Evolutionary conservation across 2,329 filamentous ascomycete genomes (phyloP), one percentile per base, ranked within the genome.

Genomic region (Aspergillus nomiae): DNA sequence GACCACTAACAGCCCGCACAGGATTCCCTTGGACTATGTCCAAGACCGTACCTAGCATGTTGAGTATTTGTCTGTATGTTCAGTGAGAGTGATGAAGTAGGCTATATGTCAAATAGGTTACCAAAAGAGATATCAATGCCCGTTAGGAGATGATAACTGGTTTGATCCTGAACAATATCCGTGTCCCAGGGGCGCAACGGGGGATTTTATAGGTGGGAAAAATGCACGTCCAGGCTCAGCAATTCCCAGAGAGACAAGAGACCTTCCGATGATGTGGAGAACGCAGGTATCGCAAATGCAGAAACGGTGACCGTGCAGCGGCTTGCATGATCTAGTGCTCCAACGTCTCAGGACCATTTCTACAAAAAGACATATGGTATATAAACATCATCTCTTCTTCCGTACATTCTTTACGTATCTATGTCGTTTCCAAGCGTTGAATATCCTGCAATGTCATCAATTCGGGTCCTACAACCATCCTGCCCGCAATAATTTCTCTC

Each of bases 101-200:
- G 4, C 14, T 11, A 21, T 45, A 21, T 21, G 41, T 21, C 2
- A 1, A n/a, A 24, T 24, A 45, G 19, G 21, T 11, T 41, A 41
- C 1, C 16, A 41, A n/a, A 16, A 2, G 14, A 8, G 36, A 38
- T 45, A 45, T 10, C 10, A 45, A 45, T 7, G 41, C 1, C n/a
- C n/a, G n/a, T 21, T 7, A 11, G n/a, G 3, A 9, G 4, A 24
- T 12, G 11, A 12, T 12, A 24, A 5, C n/a, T 12, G 3, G 0
- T n/a, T 46, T 14, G 11, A 8, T 24, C 10, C 10, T 46, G 43
- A 24, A 12, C 0, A 24, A 24, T 5, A 2, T 7, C 21, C 10
- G 1, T 24, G 10, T 1, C 12, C 12, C 21, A 24, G n/a, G 3
- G 9, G n/a, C 5, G 9, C n/a, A 1, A 6, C 3, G 10, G 24